phyloP scores from a whole-genome alignment of 345 rosid genomes.

The Bruguiera gymnorhiza region DNA sequence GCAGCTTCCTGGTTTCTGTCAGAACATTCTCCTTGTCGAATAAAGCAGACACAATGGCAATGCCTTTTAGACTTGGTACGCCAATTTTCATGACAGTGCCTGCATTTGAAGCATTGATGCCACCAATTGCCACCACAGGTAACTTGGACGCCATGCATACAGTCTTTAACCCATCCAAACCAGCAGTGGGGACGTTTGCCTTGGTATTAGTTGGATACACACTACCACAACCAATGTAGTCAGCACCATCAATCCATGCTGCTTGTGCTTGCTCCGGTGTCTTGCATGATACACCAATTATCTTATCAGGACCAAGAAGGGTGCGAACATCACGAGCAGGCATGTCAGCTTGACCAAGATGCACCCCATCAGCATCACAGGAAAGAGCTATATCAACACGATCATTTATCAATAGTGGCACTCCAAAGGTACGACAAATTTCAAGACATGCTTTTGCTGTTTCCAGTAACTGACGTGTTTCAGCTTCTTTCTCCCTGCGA shows the following conservation, averaged over 20 bases:
- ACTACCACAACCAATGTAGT: slow-evolving; percentile 94
- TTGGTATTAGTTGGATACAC: slow-evolving; percentile 77
- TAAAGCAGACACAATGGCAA: slow-evolving; percentile 76
- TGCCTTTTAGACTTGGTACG: slow-evolving; percentile 65
- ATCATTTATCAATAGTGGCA: slow-evolving; percentile 77
- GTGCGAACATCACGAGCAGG: slow-evolving; percentile 53
- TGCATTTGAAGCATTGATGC: slow-evolving; percentile 65
- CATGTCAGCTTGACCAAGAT: slow-evolving; percentile 88
- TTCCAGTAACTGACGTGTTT: slow-evolving; percentile 59
- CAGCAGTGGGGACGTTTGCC: slow-evolving; percentile 66
- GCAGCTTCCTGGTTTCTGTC: slow-evolving; percentile 52
- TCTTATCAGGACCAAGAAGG: slow-evolving; percentile 87
- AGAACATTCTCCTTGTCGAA: slow-evolving; percentile 62
- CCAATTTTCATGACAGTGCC: slow-evolving; percentile 46
- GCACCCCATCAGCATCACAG: slow-evolving; percentile 86
- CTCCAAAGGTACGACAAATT: slow-evolving; percentile 52
- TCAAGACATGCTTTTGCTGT: slow-evolving; percentile 65
- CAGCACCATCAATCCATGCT: slow-evolving; percentile 87
- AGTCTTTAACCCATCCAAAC: slow-evolving; percentile 71
- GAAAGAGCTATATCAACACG: slow-evolving; percentile 84
- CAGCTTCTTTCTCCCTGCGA: slow-evolving; percentile 62
- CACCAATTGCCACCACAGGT: slow-evolving; percentile 91
- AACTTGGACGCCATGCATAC: slow-evolving; percentile 74
- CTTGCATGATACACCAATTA: slow-evolving; percentile 87
- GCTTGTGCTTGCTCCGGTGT: slow-evolving; percentile 71